Evolutionary conservation across 768 basidiomycete species (phyloP).

Genomic region (Podaxis rugospora): DNA sequence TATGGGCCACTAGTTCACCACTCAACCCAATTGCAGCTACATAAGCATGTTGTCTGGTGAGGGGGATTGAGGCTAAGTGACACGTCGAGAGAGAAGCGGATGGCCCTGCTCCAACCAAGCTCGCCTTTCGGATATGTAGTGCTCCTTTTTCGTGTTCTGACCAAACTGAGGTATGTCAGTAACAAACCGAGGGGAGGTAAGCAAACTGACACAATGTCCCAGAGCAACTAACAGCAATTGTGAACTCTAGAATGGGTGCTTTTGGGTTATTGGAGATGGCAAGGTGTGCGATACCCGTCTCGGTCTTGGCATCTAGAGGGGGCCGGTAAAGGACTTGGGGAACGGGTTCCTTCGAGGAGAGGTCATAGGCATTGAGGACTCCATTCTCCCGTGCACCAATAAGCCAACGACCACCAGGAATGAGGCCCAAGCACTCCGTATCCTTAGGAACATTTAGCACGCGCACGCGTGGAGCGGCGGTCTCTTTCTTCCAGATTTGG

Average conservation of each 20-base stretch:
- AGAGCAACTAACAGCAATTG: not conserved
- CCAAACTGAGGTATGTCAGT: not conserved
- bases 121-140: not conserved
- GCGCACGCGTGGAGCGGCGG: not conserved
- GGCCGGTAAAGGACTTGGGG: too few species aligned
- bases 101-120: not conserved
- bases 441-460: not conserved
- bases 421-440: not conserved
- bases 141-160: not conserved
- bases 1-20: not conserved
- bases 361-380: not conserved
- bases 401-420: not conserved
- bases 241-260: not conserved
- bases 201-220: not conserved
- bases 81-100: not conserved
- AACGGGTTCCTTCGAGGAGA: not conserved
- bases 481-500: not conserved
- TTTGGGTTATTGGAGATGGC: too few species aligned
- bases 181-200: not conserved
- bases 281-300: too few species aligned
- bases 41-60: not conserved
- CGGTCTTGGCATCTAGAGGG: too few species aligned
- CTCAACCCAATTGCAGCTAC: not conserved
- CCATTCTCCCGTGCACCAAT: not conserved
- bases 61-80: not conserved